phyloP scores from a whole-genome alignment of 2,329 filamentous ascomycete genomes.

The Fusarium sambucinum region DNA sequence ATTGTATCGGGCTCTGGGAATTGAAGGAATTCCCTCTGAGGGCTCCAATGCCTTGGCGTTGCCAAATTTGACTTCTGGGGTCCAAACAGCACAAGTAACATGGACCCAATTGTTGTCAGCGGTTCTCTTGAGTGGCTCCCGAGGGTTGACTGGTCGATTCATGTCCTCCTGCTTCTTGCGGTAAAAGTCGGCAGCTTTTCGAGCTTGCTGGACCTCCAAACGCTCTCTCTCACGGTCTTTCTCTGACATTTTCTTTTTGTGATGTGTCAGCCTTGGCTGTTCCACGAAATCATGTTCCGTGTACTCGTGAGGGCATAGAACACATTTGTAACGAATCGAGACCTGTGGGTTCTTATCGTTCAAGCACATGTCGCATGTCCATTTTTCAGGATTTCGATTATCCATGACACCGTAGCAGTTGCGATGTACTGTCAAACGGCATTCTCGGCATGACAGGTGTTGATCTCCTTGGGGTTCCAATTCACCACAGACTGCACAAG shows the following conservation, averaged over 20 bases:
- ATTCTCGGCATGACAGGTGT: slow-evolving; percentile 85
- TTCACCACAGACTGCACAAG: slow-evolving; percentile 86
- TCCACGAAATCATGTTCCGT: slow-evolving; percentile 89
- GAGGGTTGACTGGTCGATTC: slow-evolving; percentile 83
- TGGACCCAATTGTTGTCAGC: slow-evolving; percentile 99
- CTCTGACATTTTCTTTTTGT: slow-evolving; percentile 89
- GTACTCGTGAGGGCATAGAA: slow-evolving; percentile 85
- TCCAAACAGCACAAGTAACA: slow-evolving; percentile 92
- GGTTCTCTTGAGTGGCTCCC: slow-evolving; percentile 92
- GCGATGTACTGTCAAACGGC: slow-evolving; percentile 90
- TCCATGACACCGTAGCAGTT: slow-evolving; percentile 89
- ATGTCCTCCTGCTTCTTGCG: slow-evolving; percentile 84
- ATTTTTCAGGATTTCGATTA: slow-evolving; percentile 79
- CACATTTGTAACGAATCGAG: slow-evolving; percentile 95
- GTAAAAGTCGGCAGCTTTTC: slow-evolving; percentile 84
- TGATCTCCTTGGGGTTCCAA: slow-evolving; percentile 78
- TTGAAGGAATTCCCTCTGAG: slow-evolving; percentile 89
- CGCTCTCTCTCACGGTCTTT: slow-evolving; percentile 91
- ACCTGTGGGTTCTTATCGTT: slow-evolving; percentile 94
- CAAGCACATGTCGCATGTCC: slow-evolving; percentile 94
- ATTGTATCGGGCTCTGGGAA: slow-evolving; percentile 78
- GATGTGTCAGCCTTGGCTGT: slow-evolving; percentile 63
- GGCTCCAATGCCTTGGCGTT: slow-evolving; percentile 84
- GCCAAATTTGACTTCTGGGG: slow-evolving; percentile 91
- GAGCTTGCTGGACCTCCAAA: slow-evolving; percentile 84